phyloP scores from a whole-genome alignment of 371 early-diverging fungal species.

The Mortierella sp. region DNA sequence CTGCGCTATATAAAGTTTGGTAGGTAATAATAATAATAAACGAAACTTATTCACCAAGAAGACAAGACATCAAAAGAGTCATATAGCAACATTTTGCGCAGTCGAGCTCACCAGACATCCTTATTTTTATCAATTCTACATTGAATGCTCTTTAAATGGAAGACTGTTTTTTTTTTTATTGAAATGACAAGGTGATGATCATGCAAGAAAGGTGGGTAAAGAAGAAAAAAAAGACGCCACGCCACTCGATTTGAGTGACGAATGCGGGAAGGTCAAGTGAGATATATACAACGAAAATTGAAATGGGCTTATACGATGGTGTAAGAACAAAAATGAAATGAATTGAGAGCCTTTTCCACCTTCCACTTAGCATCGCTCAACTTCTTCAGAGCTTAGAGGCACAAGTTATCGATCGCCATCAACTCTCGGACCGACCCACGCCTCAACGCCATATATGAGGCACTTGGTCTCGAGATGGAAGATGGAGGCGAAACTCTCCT shows the following conservation, averaged over 20 bases:
- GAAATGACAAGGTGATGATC: background rate
- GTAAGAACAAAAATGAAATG: background rate
- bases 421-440: constrained; percentile 51
- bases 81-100: too few relatives aligned
- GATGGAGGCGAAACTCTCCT: constrained; percentile 4
- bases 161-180: background rate
- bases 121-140: too few relatives aligned
- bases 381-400: constrained; percentile 50
- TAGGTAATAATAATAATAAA: too few relatives aligned
- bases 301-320: background rate
- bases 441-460: constrained; percentile 32
- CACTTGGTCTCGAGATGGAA: constrained; percentile 11
- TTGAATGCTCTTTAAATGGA: too few relatives aligned
- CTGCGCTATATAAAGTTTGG: too few relatives aligned
- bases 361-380: constrained; percentile 18
- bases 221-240: background rate
- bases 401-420: constrained; percentile 52
- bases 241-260: too few relatives aligned
- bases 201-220: background rate
- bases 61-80: too few relatives aligned
- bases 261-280: too few relatives aligned
- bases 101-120: too few relatives aligned
- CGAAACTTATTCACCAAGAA: too few relatives aligned
- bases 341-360: too few relatives aligned
- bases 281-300: background rate